Evolutionary conservation across 1,284 basidiomycete genomes (phyloP).

Genomic region (Ceratobasidium sp.): DNA sequence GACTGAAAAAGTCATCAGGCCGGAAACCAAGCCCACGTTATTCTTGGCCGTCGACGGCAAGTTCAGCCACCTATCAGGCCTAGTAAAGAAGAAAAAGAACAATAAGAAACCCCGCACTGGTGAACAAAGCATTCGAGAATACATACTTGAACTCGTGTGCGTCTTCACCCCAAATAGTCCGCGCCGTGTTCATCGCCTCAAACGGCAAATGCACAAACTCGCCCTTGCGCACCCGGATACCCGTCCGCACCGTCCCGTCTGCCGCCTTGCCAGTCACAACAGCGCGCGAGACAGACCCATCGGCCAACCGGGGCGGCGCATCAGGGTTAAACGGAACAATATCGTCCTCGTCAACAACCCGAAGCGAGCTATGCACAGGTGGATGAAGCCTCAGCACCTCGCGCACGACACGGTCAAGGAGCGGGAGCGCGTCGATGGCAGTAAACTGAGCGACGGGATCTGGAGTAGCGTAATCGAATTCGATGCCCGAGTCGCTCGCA

Average conservation of each 20-base stretch:
- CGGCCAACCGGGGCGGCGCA: constrained; percentile 16
- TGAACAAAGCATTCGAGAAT: constrained; percentile 40
- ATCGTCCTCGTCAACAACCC: constrained; percentile 68
- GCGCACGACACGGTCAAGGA: constrained; percentile 74
- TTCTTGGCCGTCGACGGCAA: constrained; percentile 60
- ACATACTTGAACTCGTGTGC: constrained; percentile 71
- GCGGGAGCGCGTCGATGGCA: constrained; percentile 62
- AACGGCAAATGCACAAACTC: constrained; percentile 75
- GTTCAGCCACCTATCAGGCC: constrained; percentile 72
- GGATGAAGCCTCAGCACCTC: constrained; percentile 75
- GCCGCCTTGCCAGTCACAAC: constrained; percentile 21
- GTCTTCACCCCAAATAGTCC: constrained; percentile 76
- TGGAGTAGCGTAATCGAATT: constrained; percentile 48
- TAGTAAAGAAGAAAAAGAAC: constrained; percentile 51
- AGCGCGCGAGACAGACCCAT: constrained; percentile 38
- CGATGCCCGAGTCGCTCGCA: constrained; percentile 50
- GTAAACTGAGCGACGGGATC: constrained; percentile 51
- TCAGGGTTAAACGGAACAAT: constrained; percentile 67
- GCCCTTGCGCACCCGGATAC: constrained; percentile 64
- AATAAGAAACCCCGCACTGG: constrained; percentile 47
- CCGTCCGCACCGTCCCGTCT: constrained; percentile 28
- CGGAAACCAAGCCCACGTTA: constrained; percentile 73
- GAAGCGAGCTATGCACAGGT: constrained; percentile 76
- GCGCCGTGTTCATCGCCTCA: constrained; percentile 72
- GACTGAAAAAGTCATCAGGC: constrained; percentile 71